These are phyloP conservation scores for Rhizopogon rudus DNA, from an alignment of 768 basidiomycete species.

Conservation along the genomic window DNA sequence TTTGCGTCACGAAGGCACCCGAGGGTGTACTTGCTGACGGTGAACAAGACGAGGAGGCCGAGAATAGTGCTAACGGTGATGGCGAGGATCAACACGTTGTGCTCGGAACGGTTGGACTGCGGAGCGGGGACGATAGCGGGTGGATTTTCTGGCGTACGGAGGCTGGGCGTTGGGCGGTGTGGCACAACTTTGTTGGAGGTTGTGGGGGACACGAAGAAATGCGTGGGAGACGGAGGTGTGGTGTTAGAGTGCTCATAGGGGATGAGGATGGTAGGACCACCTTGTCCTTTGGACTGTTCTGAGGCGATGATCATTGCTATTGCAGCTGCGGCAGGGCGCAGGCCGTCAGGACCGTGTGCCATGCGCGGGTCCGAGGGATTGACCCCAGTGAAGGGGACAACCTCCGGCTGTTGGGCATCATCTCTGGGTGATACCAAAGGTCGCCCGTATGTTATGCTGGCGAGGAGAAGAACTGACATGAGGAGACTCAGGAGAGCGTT, in stretches of 20 bases:
- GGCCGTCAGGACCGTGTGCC: not conserved
- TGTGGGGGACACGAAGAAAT: not conserved
- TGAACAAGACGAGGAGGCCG: slow-evolving; percentile 8
- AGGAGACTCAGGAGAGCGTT: not conserved
- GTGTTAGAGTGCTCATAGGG: slow-evolving; percentile 7
- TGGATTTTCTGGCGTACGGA: slow-evolving; percentile 5
- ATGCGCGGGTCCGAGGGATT: not conserved
- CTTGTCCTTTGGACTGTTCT: not conserved
- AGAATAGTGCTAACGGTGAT: slow-evolving; percentile 13
- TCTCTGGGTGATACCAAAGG: slow-evolving; percentile 1
- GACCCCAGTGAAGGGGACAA: not conserved
- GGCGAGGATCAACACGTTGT: not conserved
- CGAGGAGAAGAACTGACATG: not conserved
- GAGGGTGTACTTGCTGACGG: not conserved
- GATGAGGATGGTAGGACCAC: slow-evolving; percentile 8
- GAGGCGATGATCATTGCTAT: slow-evolving; percentile 3
- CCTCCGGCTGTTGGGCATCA: slow-evolving; percentile 1
- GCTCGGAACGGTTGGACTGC: slow-evolving; percentile 1
- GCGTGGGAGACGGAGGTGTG: not conserved
- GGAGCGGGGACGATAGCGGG: slow-evolving; percentile 9
- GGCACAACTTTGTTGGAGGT: not conserved
- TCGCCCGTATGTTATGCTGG: not conserved
- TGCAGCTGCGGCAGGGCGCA: slow-evolving; percentile 1
- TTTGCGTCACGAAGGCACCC: not conserved
- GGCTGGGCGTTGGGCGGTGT: not conserved